Evolutionary conservation across 1,284 basidiomycete species (phyloP).

Genomic region (Agaricales sp.): DNA sequence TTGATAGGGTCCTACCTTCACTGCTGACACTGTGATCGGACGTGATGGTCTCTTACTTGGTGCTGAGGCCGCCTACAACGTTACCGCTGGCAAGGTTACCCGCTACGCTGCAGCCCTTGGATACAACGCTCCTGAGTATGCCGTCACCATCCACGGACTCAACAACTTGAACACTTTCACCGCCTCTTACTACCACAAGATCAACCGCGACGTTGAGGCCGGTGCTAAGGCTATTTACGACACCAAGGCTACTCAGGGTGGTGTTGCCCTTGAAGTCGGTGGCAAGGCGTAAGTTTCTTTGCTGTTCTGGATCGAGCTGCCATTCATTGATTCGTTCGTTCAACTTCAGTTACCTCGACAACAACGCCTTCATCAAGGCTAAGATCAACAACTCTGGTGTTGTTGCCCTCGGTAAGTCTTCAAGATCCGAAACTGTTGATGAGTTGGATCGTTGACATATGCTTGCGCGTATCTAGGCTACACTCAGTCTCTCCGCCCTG

Average conservation of each 20-base stretch:
- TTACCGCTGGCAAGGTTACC: conserved; percentile 86
- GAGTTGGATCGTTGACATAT: background rate
- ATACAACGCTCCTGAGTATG: conserved; percentile 95
- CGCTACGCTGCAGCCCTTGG: conserved; percentile 90
- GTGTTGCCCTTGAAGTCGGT: conserved; percentile 92
- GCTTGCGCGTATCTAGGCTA: conserved; percentile 52
- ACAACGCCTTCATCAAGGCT: conserved; percentile 90
- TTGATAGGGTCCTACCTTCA: conserved; percentile 86
- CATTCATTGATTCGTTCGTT: conserved; percentile 4
- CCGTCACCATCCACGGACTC: conserved; percentile 90
- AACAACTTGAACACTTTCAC: conserved; percentile 93
- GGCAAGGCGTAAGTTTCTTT: conserved; percentile 72
- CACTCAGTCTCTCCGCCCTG: conserved; percentile 89
- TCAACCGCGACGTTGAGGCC: conserved; percentile 91
- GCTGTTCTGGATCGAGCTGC: background rate
- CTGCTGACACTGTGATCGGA: conserved; percentile 90
- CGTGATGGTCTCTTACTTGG: conserved; percentile 97
- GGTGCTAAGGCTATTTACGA: conserved; percentile 98
- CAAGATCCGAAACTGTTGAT: too few relatives aligned
- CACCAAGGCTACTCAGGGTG: conserved; percentile 81
- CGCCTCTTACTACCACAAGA: conserved; percentile 98
- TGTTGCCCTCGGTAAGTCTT: conserved; percentile 61
- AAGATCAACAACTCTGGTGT: conserved; percentile 98
- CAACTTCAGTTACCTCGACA: conserved; percentile 64
- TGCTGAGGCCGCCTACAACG: conserved; percentile 95